These are phyloP conservation scores for Epichloe gansuensis DNA, from an alignment of 2,329 filamentous ascomycete species.

Conservation along the genomic window DNA sequence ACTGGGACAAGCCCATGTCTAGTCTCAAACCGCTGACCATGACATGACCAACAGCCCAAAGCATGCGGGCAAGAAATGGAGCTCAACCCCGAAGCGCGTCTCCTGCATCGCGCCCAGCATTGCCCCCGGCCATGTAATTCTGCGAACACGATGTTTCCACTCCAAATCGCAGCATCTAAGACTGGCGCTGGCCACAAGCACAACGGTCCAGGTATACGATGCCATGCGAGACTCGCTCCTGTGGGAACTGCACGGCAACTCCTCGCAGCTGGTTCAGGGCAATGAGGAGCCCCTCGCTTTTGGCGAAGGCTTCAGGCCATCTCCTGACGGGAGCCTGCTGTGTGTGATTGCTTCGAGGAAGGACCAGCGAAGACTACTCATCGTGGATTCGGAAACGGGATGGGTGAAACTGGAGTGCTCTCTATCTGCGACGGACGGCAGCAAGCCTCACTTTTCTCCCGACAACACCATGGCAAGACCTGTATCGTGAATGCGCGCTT, in stretches of 20 bases:
- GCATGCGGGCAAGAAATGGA: conserved; percentile 1
- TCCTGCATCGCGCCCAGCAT: conserved; percentile 4
- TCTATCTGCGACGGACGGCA: conserved; percentile 1
- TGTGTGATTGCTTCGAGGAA: conserved; percentile 2
- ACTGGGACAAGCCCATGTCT: too few relatives aligned
- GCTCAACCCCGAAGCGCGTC: not conserved
- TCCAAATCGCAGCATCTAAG: not conserved
- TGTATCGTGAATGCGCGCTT: conserved; percentile 6
- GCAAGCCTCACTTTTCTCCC: conserved; percentile 2
- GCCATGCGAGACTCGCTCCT: conserved; percentile 1
- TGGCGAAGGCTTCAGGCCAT: conserved; percentile 2
- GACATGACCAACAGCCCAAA: not conserved
- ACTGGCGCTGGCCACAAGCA: conserved; percentile 1
- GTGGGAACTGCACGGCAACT: conserved; percentile 7
- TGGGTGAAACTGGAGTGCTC: conserved; percentile 3
- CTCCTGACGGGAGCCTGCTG: conserved; percentile 4
- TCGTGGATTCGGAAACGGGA: conserved; percentile 3
- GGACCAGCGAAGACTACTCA: conserved; percentile 1
- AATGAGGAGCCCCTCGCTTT: conserved; percentile 3
- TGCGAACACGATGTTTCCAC: conserved; percentile 3
- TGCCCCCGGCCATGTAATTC: not conserved
- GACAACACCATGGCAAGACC: conserved; percentile 5
- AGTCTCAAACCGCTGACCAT: not conserved
- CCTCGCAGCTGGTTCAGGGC: conserved; percentile 4
- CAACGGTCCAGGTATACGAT: conserved; percentile 4